These are phyloP conservation scores for Hypsizygus ulmarius DNA, from an alignment of 1,284 basidiomycete species.

Conservation along the genomic window DNA sequence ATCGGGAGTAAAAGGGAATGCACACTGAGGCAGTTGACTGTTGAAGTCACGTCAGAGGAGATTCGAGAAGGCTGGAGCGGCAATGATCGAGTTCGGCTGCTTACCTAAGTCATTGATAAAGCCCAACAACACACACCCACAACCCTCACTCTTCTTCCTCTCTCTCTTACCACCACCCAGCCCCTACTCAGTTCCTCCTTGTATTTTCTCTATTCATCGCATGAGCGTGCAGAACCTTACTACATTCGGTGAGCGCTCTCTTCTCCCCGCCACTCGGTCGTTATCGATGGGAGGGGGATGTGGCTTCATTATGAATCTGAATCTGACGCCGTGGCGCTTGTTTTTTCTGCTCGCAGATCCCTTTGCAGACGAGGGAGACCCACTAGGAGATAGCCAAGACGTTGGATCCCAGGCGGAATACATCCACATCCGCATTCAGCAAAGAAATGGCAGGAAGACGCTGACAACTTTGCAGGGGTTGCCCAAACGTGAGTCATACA, in stretches of 20 bases:
- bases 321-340: constrained; percentile 6
- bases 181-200: constrained; percentile 47
- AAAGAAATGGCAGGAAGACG: constrained; percentile 99
- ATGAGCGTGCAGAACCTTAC: constrained; percentile 91
- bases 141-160: constrained; percentile 6
- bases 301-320: no score
- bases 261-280: constrained; percentile 2
- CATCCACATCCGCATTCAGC: constrained; percentile 97
- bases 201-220: constrained; percentile 55
- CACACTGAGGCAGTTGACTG: background rate
- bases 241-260: constrained; percentile 59
- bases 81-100: constrained; percentile 4
- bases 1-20: constrained; percentile 16
- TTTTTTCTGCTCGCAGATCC: constrained; percentile 61
- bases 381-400: constrained; percentile 69
- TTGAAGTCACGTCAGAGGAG: constrained; percentile 9
- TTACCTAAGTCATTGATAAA: constrained; percentile 25
- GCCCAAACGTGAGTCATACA: constrained; percentile 70
- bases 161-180: constrained; percentile 24
- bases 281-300: constrained; percentile 33
- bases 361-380: constrained; percentile 89
- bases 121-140: constrained; percentile 11
- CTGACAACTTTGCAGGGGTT: constrained; percentile 97
- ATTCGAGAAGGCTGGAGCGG: no score
- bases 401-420: constrained; percentile 84